Evolutionary conservation across 164 flowering plant genomes (phyloP).

Genomic region (Stephania yunnanensis): DNA sequence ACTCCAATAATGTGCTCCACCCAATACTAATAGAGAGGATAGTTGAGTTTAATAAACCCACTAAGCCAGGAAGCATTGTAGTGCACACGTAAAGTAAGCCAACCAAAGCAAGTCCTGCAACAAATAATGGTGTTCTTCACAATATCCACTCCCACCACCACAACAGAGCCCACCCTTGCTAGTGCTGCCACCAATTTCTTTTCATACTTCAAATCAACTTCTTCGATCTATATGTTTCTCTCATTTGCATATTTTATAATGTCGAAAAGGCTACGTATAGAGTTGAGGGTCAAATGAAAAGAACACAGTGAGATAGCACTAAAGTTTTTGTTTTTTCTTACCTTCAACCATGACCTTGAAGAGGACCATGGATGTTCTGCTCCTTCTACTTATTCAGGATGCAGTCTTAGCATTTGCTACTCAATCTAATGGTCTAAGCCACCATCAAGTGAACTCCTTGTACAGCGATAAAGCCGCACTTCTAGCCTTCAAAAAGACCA

Average conservation of each 20-base stretch:
- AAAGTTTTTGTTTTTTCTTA: neutral
- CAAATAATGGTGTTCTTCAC: neutral
- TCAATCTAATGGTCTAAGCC: neutral
- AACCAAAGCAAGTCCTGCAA: neutral
- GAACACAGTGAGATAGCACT: slow-evolving; percentile 2
- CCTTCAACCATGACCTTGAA: neutral
- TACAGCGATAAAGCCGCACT: slow-evolving; percentile 39
- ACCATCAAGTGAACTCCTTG: slow-evolving; percentile 21
- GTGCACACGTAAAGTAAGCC: neutral
- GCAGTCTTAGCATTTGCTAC: slow-evolving; percentile 2
- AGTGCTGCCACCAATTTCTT: neutral
- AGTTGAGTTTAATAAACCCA: slow-evolving; percentile 5
- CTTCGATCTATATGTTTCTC: neutral
- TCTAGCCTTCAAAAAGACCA: slow-evolving; percentile 29
- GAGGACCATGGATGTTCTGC: neutral
- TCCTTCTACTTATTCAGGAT: slow-evolving; percentile 4
- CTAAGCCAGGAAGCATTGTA: slow-evolving; percentile 1
- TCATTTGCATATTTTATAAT: neutral
- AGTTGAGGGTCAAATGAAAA: neutral
- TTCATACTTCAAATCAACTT: neutral
- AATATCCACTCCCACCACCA: slow-evolving; percentile 2
- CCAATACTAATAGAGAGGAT: neutral
- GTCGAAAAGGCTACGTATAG: neutral
- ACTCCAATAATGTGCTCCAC: neutral
- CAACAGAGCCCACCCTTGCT: neutral